Evolutionary conservation across 495 filamentous ascomycete genomes (phyloP).

Genomic region (Jackrogersella minutella): DNA sequence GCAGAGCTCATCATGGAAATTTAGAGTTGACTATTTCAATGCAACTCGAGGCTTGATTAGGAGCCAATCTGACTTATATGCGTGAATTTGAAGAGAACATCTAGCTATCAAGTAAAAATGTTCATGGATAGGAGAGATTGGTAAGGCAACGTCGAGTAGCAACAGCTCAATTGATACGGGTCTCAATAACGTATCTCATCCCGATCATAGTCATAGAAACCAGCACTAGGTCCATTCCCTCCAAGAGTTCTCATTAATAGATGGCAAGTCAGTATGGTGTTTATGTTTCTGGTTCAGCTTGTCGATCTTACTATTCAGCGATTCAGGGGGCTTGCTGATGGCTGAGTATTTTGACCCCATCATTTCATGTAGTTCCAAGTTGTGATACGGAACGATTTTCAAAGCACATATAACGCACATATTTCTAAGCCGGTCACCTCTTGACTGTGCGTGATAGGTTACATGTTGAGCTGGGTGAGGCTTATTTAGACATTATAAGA

Average conservation of each 20-base stretch:
- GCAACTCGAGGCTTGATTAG: neutral
- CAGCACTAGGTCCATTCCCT: neutral
- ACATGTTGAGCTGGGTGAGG: neutral
- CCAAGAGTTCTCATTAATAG: neutral
- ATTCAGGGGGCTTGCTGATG: neutral
- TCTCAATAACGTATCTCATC: neutral
- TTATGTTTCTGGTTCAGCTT: neutral
- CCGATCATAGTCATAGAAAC: neutral
- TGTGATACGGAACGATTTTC: neutral
- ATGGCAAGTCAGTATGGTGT: neutral
- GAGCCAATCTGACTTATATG: neutral
- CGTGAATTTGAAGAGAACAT: neutral
- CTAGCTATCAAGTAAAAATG: neutral
- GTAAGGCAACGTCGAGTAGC: neutral
- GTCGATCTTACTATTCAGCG: neutral
- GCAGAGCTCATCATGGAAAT: neutral
- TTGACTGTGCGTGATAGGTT: neutral
- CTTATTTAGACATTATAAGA: neutral
- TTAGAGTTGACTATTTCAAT: neutral
- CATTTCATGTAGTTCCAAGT: neutral
- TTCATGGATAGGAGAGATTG: neutral
- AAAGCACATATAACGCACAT: constrained; percentile 2
- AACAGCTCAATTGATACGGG: neutral
- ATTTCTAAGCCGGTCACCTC: neutral
- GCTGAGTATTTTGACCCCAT: neutral